Conservation (phyloP, 2,329 filamentous ascomycete species). For the Onygenales sp. region DNA sequence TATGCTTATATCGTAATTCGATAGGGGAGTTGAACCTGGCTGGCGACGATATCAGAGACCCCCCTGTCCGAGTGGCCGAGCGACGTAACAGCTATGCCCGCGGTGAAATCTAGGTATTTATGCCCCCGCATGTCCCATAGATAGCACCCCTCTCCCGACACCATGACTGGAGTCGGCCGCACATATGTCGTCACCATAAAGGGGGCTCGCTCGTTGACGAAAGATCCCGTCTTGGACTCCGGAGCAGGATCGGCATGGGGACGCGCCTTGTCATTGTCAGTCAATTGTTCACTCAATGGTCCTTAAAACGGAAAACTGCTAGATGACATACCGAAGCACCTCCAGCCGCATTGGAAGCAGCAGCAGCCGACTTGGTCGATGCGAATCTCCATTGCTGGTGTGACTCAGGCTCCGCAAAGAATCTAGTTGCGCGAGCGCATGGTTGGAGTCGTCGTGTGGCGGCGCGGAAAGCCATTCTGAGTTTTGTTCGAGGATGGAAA, state of each 20-base stretch:
- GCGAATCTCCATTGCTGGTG: background rate
- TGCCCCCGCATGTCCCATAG: slow-evolving; percentile 85
- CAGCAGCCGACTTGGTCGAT: background rate
- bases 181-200: slow-evolving; percentile 97
- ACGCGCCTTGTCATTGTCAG: slow-evolving; percentile 40
- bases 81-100: slow-evolving; percentile 90
- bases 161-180: slow-evolving; percentile 80
- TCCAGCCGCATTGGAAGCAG: background rate
- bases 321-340: background rate
- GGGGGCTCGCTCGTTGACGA: slow-evolving; percentile 65
- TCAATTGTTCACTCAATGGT: background rate
- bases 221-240: slow-evolving; percentile 63
- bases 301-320: background rate
- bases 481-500: background rate
- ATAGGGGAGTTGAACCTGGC: slow-evolving; percentile 52
- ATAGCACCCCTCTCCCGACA: slow-evolving; percentile 76
- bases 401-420: slow-evolving; percentile 3
- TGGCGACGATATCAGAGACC: slow-evolving; percentile 61
- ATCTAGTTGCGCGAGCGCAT: background rate
- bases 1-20: background rate
- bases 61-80: slow-evolving; percentile 83
- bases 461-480: background rate
- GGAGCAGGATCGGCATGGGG: slow-evolving; percentile 63
- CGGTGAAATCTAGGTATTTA: slow-evolving; percentile 87
- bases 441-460: background rate